Evolutionary conservation across 768 basidiomycete species (phyloP).

Genomic region (Mycena pura): DNA sequence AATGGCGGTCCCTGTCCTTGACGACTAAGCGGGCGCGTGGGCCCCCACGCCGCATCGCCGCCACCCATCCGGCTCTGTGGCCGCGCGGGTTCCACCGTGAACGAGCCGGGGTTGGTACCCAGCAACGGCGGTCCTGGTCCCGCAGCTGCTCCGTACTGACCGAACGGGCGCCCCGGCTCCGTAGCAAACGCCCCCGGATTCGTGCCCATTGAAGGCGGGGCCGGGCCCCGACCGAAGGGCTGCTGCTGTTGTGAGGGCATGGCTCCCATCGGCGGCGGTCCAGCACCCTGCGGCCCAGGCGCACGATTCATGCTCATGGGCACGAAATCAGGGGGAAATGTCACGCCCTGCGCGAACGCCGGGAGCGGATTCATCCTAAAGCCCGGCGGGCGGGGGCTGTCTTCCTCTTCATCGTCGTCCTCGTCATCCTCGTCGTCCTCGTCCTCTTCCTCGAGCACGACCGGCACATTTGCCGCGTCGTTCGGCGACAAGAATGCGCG

Average conservation of each 20-base stretch:
- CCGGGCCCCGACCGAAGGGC: not conserved
- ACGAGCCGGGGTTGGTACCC: not conserved
- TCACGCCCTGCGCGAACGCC: slow-evolving; percentile 17
- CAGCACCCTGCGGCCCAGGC: not conserved
- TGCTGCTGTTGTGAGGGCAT: not conserved
- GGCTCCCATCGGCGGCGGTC: not conserved
- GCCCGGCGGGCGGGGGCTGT: too few relatives aligned
- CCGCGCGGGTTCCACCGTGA: slow-evolving; percentile 1
- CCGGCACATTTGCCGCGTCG: not conserved
- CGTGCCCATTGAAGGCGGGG: not conserved
- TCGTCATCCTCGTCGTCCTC: not conserved
- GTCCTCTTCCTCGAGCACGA: slow-evolving; percentile 15
- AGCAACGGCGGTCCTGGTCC: not conserved
- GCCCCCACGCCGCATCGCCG: not conserved
- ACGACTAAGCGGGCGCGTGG: not conserved
- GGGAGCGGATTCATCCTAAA: slow-evolving; percentile 11
- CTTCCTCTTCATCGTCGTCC: too few relatives aligned
- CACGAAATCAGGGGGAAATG: slow-evolving; percentile 13
- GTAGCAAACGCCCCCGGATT: too few relatives aligned
- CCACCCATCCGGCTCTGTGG: not conserved
- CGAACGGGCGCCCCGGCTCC: not conserved
- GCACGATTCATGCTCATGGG: not conserved
- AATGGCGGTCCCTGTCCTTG: not conserved
- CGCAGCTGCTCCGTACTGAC: not conserved
- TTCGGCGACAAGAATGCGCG: slow-evolving; percentile 21